Evolutionary conservation across 2,329 filamentous ascomycete genomes (phyloP), one percentile per base, ranked within the genome.

Genomic region (Colletotrichum godetiae): DNA sequence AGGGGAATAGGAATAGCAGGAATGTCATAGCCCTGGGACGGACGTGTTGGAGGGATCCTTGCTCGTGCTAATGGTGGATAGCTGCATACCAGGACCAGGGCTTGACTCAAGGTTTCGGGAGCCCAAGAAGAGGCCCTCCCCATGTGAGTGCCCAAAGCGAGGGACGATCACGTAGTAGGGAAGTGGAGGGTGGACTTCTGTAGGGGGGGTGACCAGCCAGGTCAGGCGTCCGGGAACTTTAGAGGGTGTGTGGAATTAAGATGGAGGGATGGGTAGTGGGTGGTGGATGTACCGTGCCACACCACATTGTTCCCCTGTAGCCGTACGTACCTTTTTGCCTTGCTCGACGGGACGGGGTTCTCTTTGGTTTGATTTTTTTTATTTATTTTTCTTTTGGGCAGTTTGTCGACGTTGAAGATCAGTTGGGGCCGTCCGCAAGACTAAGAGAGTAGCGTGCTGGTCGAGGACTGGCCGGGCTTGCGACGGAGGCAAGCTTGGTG

Each of bases 51-150:
- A 74, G 63, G 62, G 52, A 74, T 72, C 73, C 65, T 70, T 72
- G 62, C 65, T 61, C n/a, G 15, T 67, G 57, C 70, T 73, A 64
- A 63, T 75, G 61, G 52, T 69, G 73, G 73, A 75, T 75, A 75
- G 57, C 19, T 75, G 73, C 73, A 75, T 74, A 75, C 70, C 70
- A 74, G 73, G 73, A 66, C 65, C 65, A 75, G 71, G 73, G 65
- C 70, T 75, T 67, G 70, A 75, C 71, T 74, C 73, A 65, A 70
- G 70, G 73, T 75, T 74, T 75, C 73, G 70, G 70, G 73, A 74
- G 66, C 70, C 66, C 66, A 65, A 70, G 55, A 71, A 69, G 71
- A 75, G 53, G n/a, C 42, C 60, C 31, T 27, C 61, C 69, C 65
- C 69, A 65, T 73, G 67, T 69, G 69, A 73, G 69, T 74, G 72